phyloP scores from a whole-genome alignment of 352 stramenopile genomes.

The Globisporangium radiosum region DNA sequence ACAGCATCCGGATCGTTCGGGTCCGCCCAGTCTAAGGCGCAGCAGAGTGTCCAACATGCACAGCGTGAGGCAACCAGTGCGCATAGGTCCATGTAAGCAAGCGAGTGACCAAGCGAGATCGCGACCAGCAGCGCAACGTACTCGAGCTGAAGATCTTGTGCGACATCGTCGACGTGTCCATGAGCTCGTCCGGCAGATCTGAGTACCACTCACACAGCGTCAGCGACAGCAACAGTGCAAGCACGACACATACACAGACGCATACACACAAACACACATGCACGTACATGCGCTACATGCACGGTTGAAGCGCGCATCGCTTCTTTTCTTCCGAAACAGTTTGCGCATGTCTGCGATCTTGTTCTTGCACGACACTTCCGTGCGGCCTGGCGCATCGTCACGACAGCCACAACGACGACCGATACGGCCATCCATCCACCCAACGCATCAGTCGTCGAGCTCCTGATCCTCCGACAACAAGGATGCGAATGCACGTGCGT shows the following conservation, averaged over 20 bases:
- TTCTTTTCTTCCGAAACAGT: constrained; percentile 35
- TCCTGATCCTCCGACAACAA: too few relatives aligned
- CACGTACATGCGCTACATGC: constrained; percentile 29
- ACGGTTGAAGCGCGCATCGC: constrained; percentile 18
- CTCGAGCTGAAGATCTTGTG: constrained; percentile 68
- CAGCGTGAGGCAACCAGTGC: too few relatives aligned
- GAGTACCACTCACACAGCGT: too few relatives aligned
- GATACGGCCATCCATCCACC: background rate
- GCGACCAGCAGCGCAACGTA: constrained; percentile 11
- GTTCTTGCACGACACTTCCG: constrained; percentile 41
- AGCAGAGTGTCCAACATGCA: too few relatives aligned
- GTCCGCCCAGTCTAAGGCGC: constrained; percentile 17
- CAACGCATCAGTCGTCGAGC: background rate
- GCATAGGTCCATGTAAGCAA: too few relatives aligned
- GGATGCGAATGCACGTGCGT: too few relatives aligned
- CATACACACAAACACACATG: background rate
- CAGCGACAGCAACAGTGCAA: background rate
- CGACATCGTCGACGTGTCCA: constrained; percentile 40
- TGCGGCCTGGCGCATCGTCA: constrained; percentile 23
- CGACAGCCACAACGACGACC: background rate
- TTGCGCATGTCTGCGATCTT: constrained; percentile 58
- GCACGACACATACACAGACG: constrained; percentile 5
- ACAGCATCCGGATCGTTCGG: constrained; percentile 47
- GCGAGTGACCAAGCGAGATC: too few relatives aligned
- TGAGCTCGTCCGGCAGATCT: constrained; percentile 56